These are phyloP conservation scores for Acanthamoeba divionensis DNA, from an alignment of 208 protist species.

Conservation along the genomic window DNA sequence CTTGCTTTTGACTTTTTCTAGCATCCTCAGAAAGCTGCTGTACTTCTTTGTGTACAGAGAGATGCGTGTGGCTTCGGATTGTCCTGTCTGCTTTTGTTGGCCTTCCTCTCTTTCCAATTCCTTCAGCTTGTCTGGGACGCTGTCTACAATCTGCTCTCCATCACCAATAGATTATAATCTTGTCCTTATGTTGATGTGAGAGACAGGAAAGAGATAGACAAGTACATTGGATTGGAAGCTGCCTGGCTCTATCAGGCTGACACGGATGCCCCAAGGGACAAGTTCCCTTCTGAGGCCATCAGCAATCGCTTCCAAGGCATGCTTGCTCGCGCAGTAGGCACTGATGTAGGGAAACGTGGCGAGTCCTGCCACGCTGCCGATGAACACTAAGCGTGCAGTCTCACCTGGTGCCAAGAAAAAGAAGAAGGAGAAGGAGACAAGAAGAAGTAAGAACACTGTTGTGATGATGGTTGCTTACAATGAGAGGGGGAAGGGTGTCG, in stretches of 20 bases:
- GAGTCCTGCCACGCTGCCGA: neutral
- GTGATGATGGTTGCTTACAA: too few species aligned
- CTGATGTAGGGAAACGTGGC: neutral
- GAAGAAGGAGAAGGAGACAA: too few species aligned
- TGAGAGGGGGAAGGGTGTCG: too few species aligned
- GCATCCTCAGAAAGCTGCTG: neutral
- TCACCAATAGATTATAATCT: neutral
- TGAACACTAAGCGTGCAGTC: slow-evolving; percentile 19
- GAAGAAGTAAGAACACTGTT: too few species aligned
- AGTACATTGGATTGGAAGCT: neutral
- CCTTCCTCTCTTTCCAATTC: neutral
- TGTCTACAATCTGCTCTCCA: neutral
- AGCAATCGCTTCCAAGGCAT: neutral
- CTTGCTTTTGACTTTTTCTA: neutral
- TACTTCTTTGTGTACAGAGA: neutral
- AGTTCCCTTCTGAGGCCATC: neutral
- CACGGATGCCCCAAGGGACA: neutral
- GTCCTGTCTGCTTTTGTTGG: neutral
- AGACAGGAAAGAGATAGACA: neutral
- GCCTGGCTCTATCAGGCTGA: slow-evolving; percentile 16
- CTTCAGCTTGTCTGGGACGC: neutral
- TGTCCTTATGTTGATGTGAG: neutral
- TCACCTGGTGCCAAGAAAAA: too few species aligned
- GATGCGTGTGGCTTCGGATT: neutral
- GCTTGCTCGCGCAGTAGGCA: neutral